phyloP scores from a whole-genome alignment of 306 rosid species.

The cucumber (Cucumis sativus) region Cucumber_9930_V3 NC_026661.2:17928501-17929000 shows the following conservation, averaged over 20 bases:
- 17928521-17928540: background rate
- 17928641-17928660: background rate
- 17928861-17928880: background rate
- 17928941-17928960: background rate
- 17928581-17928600: background rate
- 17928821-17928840: background rate
- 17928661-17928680: background rate
- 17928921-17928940: background rate
- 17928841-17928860: background rate
- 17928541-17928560: background rate
- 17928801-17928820: background rate
- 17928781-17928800: background rate
- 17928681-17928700: background rate
- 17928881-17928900: background rate
- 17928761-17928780: background rate
- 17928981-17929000: background rate
- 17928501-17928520: conserved; percentile 50
- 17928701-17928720: background rate
- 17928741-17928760: background rate
- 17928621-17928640: background rate
- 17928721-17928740: background rate
- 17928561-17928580: background rate
- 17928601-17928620: background rate
- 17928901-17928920: background rate
- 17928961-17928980: background rate